phyloP scores from a whole-genome alignment of 495 filamentous ascomycete species.

The Penicillium herquei region DNA sequence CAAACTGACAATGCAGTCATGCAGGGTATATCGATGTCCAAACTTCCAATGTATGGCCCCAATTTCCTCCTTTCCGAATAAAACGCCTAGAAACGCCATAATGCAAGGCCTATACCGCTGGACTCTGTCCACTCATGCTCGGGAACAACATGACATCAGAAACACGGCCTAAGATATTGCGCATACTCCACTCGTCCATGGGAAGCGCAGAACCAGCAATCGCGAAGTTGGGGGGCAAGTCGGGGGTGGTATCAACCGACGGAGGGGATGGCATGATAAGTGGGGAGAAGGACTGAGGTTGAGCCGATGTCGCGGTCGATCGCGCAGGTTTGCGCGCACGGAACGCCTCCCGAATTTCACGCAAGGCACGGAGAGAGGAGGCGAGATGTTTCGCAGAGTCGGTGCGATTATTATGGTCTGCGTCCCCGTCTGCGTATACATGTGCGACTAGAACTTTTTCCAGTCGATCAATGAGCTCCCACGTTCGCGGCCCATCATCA shows the following conservation, averaged over 20 bases:
- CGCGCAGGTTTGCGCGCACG: slow-evolving; percentile 15
- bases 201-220: not conserved
- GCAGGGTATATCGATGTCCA: not conserved
- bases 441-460: slow-evolving; percentile 43
- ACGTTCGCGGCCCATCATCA: slow-evolving; percentile 37
- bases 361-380: slow-evolving; percentile 40
- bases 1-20: not conserved
- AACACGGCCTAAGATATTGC: slow-evolving; percentile 31
- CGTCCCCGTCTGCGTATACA: slow-evolving; percentile 35
- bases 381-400: slow-evolving; percentile 42
- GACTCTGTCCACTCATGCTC: slow-evolving; percentile 26
- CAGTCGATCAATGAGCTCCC: slow-evolving; percentile 38
- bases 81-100: not conserved
- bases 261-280: slow-evolving; percentile 27
- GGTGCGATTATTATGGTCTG: slow-evolving; percentile 31
- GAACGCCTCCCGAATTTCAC: slow-evolving; percentile 39
- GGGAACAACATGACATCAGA: slow-evolving; percentile 47
- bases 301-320: not conserved
- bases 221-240: slow-evolving; percentile 12
- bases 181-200: slow-evolving; percentile 26
- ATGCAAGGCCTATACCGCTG: slow-evolving; percentile 6
- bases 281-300: slow-evolving; percentile 14
- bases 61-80: not conserved
- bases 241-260: slow-evolving; percentile 16
- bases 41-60: not conserved